phyloP scores from a whole-genome alignment of 148 eudicot species.

The Fallopia convolvulus region DNA sequence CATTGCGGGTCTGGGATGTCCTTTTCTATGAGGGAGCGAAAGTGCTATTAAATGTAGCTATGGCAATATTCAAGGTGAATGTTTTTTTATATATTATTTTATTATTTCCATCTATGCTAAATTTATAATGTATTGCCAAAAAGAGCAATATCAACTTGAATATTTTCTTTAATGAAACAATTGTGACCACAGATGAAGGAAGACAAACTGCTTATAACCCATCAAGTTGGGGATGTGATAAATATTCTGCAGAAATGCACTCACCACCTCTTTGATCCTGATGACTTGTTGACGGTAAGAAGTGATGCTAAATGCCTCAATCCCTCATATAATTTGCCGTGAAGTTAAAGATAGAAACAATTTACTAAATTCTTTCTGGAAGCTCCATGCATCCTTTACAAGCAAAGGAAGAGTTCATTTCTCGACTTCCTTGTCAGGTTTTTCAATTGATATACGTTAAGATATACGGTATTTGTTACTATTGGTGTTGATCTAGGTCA shows the following conservation, averaged over 20 bases:
- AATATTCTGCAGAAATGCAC: constrained; percentile 72
- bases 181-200: constrained; percentile 75
- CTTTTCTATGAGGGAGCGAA: constrained; percentile 94
- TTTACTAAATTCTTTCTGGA: neutral
- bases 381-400: neutral
- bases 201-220: constrained; percentile 61
- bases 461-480: neutral
- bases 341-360: neutral
- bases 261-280: constrained; percentile 94
- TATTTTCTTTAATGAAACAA: neutral
- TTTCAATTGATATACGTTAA: neutral
- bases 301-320: neutral
- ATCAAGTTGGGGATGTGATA: constrained; percentile 85
- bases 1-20: constrained; percentile 94
- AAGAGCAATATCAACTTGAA: neutral
- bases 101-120: neutral
- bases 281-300: constrained; percentile 77
- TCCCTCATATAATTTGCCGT: neutral
- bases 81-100: neutral
- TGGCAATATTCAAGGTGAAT: constrained; percentile 90
- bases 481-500: too few relatives aligned
- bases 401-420: neutral
- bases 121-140: neutral
- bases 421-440: neutral
- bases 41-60: constrained; percentile 75